Conservation (phyloP, 139 green algal genomes). For the Ettlia oleoabundans region DNA sequence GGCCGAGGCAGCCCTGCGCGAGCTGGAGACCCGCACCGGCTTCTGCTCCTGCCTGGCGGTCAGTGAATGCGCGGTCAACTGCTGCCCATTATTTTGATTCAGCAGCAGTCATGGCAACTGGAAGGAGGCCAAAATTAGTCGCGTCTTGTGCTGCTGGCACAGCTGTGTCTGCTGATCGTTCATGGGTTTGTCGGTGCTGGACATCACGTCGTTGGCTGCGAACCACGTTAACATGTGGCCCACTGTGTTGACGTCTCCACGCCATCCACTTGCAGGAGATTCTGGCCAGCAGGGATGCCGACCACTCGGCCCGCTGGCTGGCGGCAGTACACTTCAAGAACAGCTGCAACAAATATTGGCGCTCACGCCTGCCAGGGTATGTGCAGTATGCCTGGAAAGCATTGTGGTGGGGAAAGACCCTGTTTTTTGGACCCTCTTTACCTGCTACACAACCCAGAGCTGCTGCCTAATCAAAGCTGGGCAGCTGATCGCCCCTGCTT, state of each 20-base stretch:
- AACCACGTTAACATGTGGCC: too few species aligned
- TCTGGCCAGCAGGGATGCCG: conserved; percentile 63
- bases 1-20: conserved; percentile 69
- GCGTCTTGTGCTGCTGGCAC: too few species aligned
- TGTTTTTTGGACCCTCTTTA: too few species aligned
- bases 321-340: conserved; percentile 93
- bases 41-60: conserved; percentile 91
- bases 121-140: too few species aligned
- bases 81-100: neutral
- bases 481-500: neutral
- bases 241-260: too few species aligned
- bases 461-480: too few species aligned
- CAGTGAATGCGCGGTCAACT: neutral
- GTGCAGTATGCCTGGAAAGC: neutral
- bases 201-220: neutral
- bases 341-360: conserved; percentile 82
- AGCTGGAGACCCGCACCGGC: conserved; percentile 66
- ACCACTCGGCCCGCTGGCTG: conserved; percentile 85
- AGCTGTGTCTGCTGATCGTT: too few species aligned
- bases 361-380: conserved; percentile 22
- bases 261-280: conserved; percentile 74
- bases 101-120: too few species aligned
- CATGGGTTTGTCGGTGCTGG: neutral
- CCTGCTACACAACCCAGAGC: too few species aligned
- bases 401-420: neutral